Base-by-base conservation (phyloP, 768 basidiomycete species). In the Trametes cubensis region DNA sequence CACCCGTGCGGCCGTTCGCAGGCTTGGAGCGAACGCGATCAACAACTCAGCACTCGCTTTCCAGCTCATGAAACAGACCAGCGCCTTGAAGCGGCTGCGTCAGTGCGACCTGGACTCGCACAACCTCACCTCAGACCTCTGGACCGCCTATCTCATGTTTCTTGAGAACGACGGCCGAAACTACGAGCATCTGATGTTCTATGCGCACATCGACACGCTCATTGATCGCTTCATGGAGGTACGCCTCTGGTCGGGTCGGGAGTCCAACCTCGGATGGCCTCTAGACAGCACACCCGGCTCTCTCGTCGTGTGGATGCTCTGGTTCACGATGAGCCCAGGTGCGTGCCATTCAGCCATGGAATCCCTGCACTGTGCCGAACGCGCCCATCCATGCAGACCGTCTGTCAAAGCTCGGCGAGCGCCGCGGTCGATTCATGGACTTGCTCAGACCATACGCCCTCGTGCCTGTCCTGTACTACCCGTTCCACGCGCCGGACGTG, bases 91-190 rank as follows among this genome's bases (percentile, higher is more conserved):
- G 20, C 67, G 62, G 47, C 67, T 80, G 52, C 72, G 78, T 58
- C 48, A 63, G 1, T 65, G 69, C 26, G 65, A 81, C 58, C 66
- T 79, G 45, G 62, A 66, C 41, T 58, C 69, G 14, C 60, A 69
- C 17, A 34, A 53, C 39, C 62, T 73, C 30, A 65, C 66, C 17
- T 70, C 73, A 21, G 78, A 82, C 15, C 76, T 90, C 21, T 82
- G 80, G 73, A 74, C 72, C 0, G 78, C 78, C 6, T 83, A 81
- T 54, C 67, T 87, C 45, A 81, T 90, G 78, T 70, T 87, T 71
- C 73, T 82, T 4, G 88, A 90, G 63, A 84, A 87, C 73, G 88
- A 90, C 72, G 87, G 86, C 38, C 80, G 80, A 69, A 90, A 90
- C 70, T 77, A 78, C 39, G 73, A 66, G 4, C 85, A 85, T 72